Evolutionary conservation across 805 yeast genomes (phyloP).

Genomic region (Ogataea polymorpha): DNA sequence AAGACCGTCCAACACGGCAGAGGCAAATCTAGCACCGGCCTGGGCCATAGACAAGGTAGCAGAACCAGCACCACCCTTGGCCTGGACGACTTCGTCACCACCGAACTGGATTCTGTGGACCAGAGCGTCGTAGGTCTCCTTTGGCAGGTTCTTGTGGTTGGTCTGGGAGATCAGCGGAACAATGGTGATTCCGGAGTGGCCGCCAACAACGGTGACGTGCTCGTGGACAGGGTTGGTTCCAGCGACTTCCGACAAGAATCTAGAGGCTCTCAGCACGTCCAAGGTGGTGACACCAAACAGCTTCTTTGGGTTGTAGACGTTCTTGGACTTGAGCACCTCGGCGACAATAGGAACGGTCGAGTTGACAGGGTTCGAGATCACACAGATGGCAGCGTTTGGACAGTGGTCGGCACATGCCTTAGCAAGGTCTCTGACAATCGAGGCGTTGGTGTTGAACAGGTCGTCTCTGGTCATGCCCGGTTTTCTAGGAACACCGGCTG

Average conservation of each 20-base stretch:
- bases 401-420: slow-evolving; percentile 75
- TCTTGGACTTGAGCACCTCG: slow-evolving; percentile 81
- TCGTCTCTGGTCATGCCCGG: slow-evolving; percentile 99
- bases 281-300: slow-evolving; percentile 95
- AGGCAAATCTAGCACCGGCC: slow-evolving; percentile 76
- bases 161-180: slow-evolving; percentile 90
- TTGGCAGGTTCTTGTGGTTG: slow-evolving; percentile 59
- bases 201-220: slow-evolving; percentile 87
- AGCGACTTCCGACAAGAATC: slow-evolving; percentile 68
- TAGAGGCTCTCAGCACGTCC: slow-evolving; percentile 85
- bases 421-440: slow-evolving; percentile 91
- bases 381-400: slow-evolving; percentile 78
- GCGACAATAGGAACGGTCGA: slow-evolving; percentile 96
- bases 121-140: slow-evolving; percentile 63
- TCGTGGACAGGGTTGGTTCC: slow-evolving; percentile 76
- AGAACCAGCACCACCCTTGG: slow-evolving; percentile 80
- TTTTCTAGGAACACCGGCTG: slow-evolving; percentile 98
- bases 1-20: slow-evolving; percentile 57
- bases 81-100: slow-evolving; percentile 87
- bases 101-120: slow-evolving; percentile 90
- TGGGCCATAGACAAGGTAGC: slow-evolving; percentile 86
- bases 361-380: slow-evolving; percentile 95
- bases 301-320: slow-evolving; percentile 87
- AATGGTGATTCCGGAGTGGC: slow-evolving; percentile 96
- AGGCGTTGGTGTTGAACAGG: slow-evolving; percentile 92